Evolutionary conservation across 192 early-diverging fungal species (phyloP), one percentile per base, ranked within the genome.

Genomic region (Fimicolochytrium jonesii): DNA sequence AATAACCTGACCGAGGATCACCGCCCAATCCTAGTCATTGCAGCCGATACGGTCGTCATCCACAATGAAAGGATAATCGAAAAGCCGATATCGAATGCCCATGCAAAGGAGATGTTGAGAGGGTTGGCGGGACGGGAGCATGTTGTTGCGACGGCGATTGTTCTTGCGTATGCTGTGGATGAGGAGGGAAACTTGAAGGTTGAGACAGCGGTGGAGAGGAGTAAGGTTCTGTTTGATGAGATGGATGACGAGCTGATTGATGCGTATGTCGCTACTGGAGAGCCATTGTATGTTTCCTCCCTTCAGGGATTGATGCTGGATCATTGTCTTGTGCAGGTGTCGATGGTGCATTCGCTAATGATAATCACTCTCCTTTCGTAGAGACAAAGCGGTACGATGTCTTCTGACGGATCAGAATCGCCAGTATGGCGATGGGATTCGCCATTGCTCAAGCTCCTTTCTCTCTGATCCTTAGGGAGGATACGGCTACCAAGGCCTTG

Each of bases 401-500:
- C 51, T 7, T n/a, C 25, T 13, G 22, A 15, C 30, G 29, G 10
- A 10, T 6, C 51, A 6, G 6, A 30, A 17, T 15, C 30, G 32
- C 7, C 51, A 22, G 22, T 28, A 7, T n/a, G 17, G 32, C 36
- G 29, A 30, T 4, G 18, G 15, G 4, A 15, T 15, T 23, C 3
- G 18, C 4, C 23, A 13, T 44, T 44, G 4, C n/a, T 56, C 59
- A 26, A 2, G 33, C 10, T 74, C 74, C 7, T 26, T 47, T 61
- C 17, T 60, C 33, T 2, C n/a, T 58, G 20, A n/a, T 18, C 0
- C 7, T 58, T 1, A 23, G 44, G 93, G 92, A 7, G 81, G 77
- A 13, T 94, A 94, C 63, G 92, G 89, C 6, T 91, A 91, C 61
- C 92, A 94, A 74, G 84, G 83, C 10, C 69, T 82, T 37, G 91